Evolutionary conservation across 2,329 filamentous ascomycete genomes (phyloP).

Genomic region (Helminthosporium solani): DNA sequence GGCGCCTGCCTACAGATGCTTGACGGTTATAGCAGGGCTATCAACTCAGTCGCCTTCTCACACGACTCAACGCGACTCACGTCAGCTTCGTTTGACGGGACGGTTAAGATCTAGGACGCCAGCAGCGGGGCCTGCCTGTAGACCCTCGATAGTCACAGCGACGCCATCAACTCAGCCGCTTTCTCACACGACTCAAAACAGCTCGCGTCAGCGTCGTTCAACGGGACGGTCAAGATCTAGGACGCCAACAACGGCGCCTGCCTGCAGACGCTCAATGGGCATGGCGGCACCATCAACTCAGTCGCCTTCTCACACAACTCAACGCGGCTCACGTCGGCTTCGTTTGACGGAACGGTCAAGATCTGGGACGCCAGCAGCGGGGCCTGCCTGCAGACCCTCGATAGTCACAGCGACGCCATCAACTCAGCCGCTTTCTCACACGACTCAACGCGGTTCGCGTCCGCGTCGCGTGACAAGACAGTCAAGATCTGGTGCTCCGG

Average conservation of each 20-base stretch:
- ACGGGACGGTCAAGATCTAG: neutral
- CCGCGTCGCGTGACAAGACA: neutral
- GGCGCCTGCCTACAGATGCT: neutral
- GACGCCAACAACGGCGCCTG: neutral
- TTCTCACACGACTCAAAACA: neutral
- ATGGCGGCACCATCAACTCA: neutral
- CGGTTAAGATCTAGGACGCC: neutral
- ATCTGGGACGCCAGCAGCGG: neutral
- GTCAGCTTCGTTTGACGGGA: neutral
- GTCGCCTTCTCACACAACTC: neutral
- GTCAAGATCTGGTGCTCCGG: neutral
- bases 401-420: neutral
- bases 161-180: neutral
- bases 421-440: neutral
- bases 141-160: neutral
- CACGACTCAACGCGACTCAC: neutral
- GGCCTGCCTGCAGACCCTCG: neutral
- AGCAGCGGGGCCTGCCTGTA: neutral
- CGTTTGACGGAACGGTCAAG: neutral
- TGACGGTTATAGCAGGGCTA: neutral
- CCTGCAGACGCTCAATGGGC: neutral
- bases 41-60: neutral
- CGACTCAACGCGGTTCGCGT: neutral
- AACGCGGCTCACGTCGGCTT: neutral
- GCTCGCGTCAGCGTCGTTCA: neutral